A percentile compares a stretch with the other conserved stretches of the same genome.
These are phyloP conservation scores for Colletotrichum graminicola DNA, from an alignment of 2,329 filamentous ascomycete genomes.

Conservation along the genomic window DNA sequence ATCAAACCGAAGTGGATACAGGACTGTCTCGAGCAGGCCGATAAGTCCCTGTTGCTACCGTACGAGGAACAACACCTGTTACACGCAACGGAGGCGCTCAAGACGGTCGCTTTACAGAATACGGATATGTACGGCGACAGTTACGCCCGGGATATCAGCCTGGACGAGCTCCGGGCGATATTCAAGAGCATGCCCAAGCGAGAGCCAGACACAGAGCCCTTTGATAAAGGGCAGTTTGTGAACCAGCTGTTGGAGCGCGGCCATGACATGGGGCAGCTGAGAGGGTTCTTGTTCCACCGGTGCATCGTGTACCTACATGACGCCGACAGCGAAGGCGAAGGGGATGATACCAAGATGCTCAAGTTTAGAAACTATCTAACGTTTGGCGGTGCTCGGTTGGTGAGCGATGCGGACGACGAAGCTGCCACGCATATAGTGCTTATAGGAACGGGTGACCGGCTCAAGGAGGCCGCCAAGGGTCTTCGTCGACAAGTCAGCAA, in stretches of 20 bases:
- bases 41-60: slow-evolving; percentile 72
- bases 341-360: slow-evolving; percentile 47
- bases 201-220: slow-evolving; percentile 52
- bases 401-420: slow-evolving; percentile 62
- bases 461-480: slow-evolving; percentile 52
- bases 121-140: slow-evolving; percentile 86
- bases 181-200: slow-evolving; percentile 64
- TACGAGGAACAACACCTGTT: slow-evolving; percentile 77
- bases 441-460: slow-evolving; percentile 54
- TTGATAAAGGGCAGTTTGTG: slow-evolving; percentile 62
- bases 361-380: slow-evolving; percentile 67
- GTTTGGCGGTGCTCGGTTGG: slow-evolving; percentile 77
- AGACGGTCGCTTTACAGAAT: slow-evolving; percentile 68
- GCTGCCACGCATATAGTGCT: slow-evolving; percentile 80
- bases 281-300: slow-evolving; percentile 65
- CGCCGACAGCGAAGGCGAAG: slow-evolving; percentile 43
- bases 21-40: slow-evolving; percentile 77
- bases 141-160: slow-evolving; percentile 77
- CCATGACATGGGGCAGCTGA: slow-evolving; percentile 63
- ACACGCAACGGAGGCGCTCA: slow-evolving; percentile 70
- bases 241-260: slow-evolving; percentile 68
- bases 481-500: slow-evolving; percentile 53
- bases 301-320: slow-evolving; percentile 57
- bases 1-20: slow-evolving; percentile 85
- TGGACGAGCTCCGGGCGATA: slow-evolving; percentile 71